These are phyloP conservation scores for Dissophora ornata DNA, from an alignment of 192 early-diverging fungal genomes.

Conservation along the genomic window DNA sequence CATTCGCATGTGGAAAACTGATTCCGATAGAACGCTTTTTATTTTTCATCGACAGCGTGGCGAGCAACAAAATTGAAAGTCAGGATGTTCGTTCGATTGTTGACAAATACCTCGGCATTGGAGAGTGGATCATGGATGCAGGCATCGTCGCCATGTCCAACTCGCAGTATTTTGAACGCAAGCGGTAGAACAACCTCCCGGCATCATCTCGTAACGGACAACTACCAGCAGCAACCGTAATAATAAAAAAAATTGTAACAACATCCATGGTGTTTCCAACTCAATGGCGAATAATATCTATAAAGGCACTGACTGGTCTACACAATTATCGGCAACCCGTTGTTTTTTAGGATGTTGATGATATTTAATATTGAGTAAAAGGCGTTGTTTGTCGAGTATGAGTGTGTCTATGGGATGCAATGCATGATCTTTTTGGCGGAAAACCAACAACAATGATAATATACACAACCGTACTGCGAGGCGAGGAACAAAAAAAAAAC, in stretches of 20 bases:
- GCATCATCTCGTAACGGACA: too few relatives aligned
- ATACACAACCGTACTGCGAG: slow-evolving; percentile 15
- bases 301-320: too few relatives aligned
- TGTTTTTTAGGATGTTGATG: not conserved
- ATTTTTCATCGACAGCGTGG: slow-evolving; percentile 44
- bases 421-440: not conserved
- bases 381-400: too few relatives aligned
- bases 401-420: slow-evolving; percentile 15
- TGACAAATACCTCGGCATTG: slow-evolving; percentile 60
- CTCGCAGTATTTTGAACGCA: slow-evolving; percentile 62
- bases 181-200: too few relatives aligned
- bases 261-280: too few relatives aligned
- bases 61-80: slow-evolving; percentile 59
- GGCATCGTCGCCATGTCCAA: slow-evolving; percentile 50
- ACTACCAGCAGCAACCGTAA: not conserved
- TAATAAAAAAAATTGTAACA: too few relatives aligned
- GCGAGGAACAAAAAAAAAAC: not conserved
- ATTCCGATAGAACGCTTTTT: not conserved
- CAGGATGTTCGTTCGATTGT: slow-evolving; percentile 57
- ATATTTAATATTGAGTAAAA: not conserved
- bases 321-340: too few relatives aligned
- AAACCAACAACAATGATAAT: not conserved
- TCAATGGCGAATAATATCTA: too few relatives aligned
- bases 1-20: too few relatives aligned
- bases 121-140: slow-evolving; percentile 63